These are phyloP conservation scores for Botrytis squamosa DNA, from an alignment of 2,329 filamentous ascomycete genomes.

Conservation along the genomic window DNA sequence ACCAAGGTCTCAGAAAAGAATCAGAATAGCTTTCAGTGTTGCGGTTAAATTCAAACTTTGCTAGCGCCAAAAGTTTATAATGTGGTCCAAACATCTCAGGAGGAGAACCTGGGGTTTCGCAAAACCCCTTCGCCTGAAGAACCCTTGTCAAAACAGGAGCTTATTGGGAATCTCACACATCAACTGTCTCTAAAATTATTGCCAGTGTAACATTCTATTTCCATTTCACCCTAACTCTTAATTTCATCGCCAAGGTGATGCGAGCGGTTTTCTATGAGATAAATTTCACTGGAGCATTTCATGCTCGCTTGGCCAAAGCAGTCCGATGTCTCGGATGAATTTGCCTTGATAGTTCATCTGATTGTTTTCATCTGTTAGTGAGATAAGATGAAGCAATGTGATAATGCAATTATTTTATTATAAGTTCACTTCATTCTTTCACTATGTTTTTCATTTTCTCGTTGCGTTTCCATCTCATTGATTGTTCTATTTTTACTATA, in stretches of 20 bases:
- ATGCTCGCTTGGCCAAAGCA: not conserved
- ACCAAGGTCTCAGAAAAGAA: not conserved
- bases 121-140: not conserved
- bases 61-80: not conserved
- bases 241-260: not conserved
- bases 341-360: not conserved
- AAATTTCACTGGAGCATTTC: not conserved
- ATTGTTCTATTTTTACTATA: not conserved
- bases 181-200: not conserved
- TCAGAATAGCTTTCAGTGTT: constrained; percentile 43
- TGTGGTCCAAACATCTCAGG: not conserved
- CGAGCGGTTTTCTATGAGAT: not conserved
- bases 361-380: not conserved
- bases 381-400: not conserved
- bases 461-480: not conserved
- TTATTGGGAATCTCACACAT: not conserved
- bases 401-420: not conserved
- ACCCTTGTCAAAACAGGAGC: not conserved
- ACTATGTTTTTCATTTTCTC: not conserved
- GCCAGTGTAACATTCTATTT: not conserved
- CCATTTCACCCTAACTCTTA: not conserved
- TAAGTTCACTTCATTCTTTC: not conserved
- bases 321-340: not conserved
- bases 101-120: not conserved
- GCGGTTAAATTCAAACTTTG: not conserved